Conservation (phyloP, 140 eudicot genomes). For the Stevia rebaudiana region DNA sequence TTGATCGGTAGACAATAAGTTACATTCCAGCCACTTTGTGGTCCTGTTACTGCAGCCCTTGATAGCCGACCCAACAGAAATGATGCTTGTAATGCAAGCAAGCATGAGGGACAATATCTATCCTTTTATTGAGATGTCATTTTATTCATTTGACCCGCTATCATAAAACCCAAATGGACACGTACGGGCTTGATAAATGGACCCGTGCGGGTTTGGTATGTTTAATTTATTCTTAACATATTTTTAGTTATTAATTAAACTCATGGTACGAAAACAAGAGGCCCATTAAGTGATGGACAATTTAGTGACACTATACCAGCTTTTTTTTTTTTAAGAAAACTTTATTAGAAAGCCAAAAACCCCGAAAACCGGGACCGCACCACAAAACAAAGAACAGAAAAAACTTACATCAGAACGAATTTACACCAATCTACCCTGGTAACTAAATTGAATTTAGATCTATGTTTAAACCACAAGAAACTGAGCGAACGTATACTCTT, state of each 20-base stretch:
- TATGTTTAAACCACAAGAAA: too few species aligned
- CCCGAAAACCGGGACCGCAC: too few species aligned
- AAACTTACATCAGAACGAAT: too few species aligned
- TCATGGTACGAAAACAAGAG: not conserved
- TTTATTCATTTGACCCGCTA: not conserved
- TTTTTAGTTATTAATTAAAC: not conserved
- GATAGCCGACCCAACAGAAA: slow-evolving; percentile 66
- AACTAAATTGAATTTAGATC: too few species aligned
- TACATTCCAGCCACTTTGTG: slow-evolving; percentile 48
- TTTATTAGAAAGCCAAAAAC: too few species aligned
- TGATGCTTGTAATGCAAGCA: slow-evolving; percentile 88
- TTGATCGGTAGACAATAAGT: slow-evolving; percentile 46
- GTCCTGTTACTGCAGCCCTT: slow-evolving; percentile 61
- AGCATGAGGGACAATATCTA: slow-evolving; percentile 84
- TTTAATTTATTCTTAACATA: not conserved
- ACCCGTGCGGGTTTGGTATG: not conserved
- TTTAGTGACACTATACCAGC: not conserved
- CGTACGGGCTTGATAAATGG: not conserved
- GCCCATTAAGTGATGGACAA: not conserved
- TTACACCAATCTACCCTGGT: too few species aligned
- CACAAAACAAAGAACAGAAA: too few species aligned
- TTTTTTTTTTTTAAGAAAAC: too few species aligned
- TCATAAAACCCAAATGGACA: not conserved
- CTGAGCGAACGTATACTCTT: too few species aligned
- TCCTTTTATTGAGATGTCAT: not conserved